Base-by-base conservation (phyloP, 345 rosid species). In the Euphorbia peplus region DNA sequence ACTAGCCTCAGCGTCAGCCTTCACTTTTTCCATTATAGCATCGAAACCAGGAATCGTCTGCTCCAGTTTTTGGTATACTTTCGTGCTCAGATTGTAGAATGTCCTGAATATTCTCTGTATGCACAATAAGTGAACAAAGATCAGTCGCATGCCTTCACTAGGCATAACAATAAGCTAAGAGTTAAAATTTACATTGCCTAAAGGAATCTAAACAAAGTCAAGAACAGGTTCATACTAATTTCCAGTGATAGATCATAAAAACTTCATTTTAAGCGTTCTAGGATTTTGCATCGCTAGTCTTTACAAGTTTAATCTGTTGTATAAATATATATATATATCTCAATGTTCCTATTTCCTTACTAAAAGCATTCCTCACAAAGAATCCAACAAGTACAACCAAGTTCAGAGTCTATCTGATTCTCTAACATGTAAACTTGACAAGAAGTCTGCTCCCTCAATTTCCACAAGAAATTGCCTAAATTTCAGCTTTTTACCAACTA, bases 41-140 rank as follows among this genome's bases (percentile, higher is more conserved):
- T 48, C 21, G 42, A 89, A 86, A 67, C 96, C 97, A 21, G 96
- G 93, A 60, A 89, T 13, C 39, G 87, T 76, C 55, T 60, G 63
- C 42, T 70, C 71, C 66, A 87, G 73, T 73, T 78, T 79, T 64
- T 64, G 26, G 57, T 54, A 77, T 24, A 80, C 86, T 64, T 42
- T 63, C 19, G 57, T 60, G 71, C 87, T 83, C 11, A 91, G 82
- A 73, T 44, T 71, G 74, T 72, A 24, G 82, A 81, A 85, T 39
- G 69, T 73, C 73, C 73, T 62, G 62, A 80, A 75, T 19, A 81
- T 41, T 51, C 79, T 79, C 96, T 89, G 89, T 71, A 77, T 18
- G 50, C 26, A 42, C 28, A 62, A 19, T 46, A 54, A 59, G n/a
- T 3, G 14, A 63, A 21, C 12, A 37, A 21, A 8, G 29, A 55